phyloP scores from a whole-genome alignment of 2,329 filamentous ascomycete species.

The Myriosclerotinia curreyana region DNA sequence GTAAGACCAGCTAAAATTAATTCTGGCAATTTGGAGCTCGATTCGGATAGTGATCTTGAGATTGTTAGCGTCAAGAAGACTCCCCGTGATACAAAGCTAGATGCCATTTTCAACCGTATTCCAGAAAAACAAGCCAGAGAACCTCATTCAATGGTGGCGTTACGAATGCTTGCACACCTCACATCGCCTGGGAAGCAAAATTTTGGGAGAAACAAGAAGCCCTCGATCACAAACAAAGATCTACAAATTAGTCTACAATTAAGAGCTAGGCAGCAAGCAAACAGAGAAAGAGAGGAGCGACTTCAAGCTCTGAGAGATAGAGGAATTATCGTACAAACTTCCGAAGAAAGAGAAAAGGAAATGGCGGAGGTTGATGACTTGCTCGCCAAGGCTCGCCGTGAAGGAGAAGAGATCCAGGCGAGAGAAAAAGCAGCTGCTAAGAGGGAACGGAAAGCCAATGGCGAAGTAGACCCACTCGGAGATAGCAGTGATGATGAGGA shows the following conservation, averaged over 20 bases:
- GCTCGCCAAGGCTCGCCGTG: slow-evolving; percentile 76
- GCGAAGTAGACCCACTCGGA: slow-evolving; percentile 45
- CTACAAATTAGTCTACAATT: slow-evolving; percentile 66
- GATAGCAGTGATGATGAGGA: slow-evolving; percentile 57
- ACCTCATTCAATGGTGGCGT: slow-evolving; percentile 58
- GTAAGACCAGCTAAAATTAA: slow-evolving; percentile 43
- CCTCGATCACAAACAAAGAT: slow-evolving; percentile 64
- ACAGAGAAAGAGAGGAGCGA: slow-evolving; percentile 70
- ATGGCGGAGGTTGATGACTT: slow-evolving; percentile 84
- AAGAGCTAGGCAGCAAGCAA: slow-evolving; percentile 76
- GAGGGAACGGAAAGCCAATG: slow-evolving; percentile 51
- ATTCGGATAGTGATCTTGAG: slow-evolving; percentile 49
- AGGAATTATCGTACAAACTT: slow-evolving; percentile 77
- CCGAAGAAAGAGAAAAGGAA: slow-evolving; percentile 81
- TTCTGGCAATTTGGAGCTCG: slow-evolving; percentile 40
- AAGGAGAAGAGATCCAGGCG: slow-evolving; percentile 75
- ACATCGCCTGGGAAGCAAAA: slow-evolving; percentile 57
- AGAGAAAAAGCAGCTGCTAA: slow-evolving; percentile 73
- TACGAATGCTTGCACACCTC: slow-evolving; percentile 74
- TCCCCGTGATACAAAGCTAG: slow-evolving; percentile 48
- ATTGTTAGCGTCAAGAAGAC: slow-evolving; percentile 38
- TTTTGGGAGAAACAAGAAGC: slow-evolving; percentile 45
- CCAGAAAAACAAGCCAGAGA: slow-evolving; percentile 63
- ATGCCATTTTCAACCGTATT: slow-evolving; percentile 67
- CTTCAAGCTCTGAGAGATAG: slow-evolving; percentile 74